Evolutionary conservation across 495 filamentous ascomycete species (phyloP), one percentile per base, ranked within the genome.

Genomic region (Durotheca rogersii): DNA sequence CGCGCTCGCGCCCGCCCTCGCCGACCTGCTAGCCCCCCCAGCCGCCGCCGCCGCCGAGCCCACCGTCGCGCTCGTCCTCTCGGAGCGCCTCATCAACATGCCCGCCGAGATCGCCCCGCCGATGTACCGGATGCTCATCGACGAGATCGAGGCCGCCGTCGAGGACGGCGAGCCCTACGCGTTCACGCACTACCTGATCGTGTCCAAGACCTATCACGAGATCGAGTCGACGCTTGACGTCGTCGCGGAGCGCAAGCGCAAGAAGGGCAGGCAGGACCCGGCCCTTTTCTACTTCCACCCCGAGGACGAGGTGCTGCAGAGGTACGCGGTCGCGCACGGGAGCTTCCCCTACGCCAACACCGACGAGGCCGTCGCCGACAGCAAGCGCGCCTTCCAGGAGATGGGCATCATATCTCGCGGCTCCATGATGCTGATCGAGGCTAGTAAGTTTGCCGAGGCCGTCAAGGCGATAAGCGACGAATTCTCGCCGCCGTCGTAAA

Each of bases 31-130:
- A 21, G 69, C 78, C 2, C 71, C 79, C 4, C n/a, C n/a, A n/a
- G n/a, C n/a, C n/a, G n/a, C n/a, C n/a, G n/a, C n/a, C n/a, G n/a
- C n/a, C n/a, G n/a, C n/a, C 61, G 67, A 4, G 72, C 72, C 6
- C 47, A 64, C 5, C n/a, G 79, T 96, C 32, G 94, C 93, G 0
- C 74, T 99, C 5, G 81, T 99, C 31, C 74, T 99, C 19, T 87
- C 89, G 0, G 94, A 99, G 67, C 82, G 93, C 11, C 67, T 97
- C 51, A 87, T 97, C 76, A 99, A 99, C 71, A 89, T 96, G 76
- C 94, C 94, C 12, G 75, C 87, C 18, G 87, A 96, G 70, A 82
- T 95, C 40, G 78, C 91, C 15, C 93, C 94, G 25, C 92, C 94
- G 7, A 91, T 99, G 90, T 97, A 96, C 79, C 83, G 77, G 53